Conservation (phyloP, 2,329 filamentous ascomycete genomes). For the Madurella fahalii region DNA sequence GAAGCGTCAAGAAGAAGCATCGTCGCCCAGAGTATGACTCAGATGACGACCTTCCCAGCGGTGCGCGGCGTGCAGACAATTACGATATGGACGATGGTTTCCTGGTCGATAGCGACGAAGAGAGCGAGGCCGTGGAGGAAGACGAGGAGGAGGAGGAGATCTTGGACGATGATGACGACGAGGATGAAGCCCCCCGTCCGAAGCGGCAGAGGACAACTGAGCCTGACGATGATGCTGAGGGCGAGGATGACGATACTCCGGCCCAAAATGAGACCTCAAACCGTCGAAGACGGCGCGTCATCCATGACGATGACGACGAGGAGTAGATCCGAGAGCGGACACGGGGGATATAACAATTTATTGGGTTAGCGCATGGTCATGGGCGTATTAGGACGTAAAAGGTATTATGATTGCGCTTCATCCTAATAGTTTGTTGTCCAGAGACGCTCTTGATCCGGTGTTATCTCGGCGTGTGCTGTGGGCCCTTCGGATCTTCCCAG, state of each 20-base stretch:
- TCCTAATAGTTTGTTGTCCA: neutral
- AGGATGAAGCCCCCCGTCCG: slow-evolving; percentile 40
- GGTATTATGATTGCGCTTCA: neutral
- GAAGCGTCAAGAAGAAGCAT: slow-evolving; percentile 48
- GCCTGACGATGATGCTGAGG: slow-evolving; percentile 47
- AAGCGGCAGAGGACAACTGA: slow-evolving; percentile 52
- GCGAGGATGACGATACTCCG: slow-evolving; percentile 48
- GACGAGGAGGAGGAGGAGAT: slow-evolving; percentile 61
- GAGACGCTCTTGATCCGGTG: too few species aligned
- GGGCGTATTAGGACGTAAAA: slow-evolving; percentile 10
- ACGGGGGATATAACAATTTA: slow-evolving; percentile 9
- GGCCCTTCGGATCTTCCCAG: too few species aligned
- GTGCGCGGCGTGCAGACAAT: slow-evolving; percentile 62
- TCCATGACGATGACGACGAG: slow-evolving; percentile 31
- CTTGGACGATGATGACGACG: slow-evolving; percentile 50
- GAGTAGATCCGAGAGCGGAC: neutral
- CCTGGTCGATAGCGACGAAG: slow-evolving; percentile 70
- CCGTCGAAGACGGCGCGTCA: slow-evolving; percentile 23
- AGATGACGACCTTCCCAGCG: slow-evolving; percentile 65
- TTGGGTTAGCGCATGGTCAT: slow-evolving; percentile 7
- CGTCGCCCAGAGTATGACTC: slow-evolving; percentile 67
- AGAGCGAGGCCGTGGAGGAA: slow-evolving; percentile 55
- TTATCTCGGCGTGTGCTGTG: too few species aligned
- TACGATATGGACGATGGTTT: slow-evolving; percentile 80
- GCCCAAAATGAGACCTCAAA: slow-evolving; percentile 21